These are phyloP conservation scores for Sarocladium brachiariae DNA, from an alignment of 2,329 filamentous ascomycete species.

Conservation along the genomic window DNA sequence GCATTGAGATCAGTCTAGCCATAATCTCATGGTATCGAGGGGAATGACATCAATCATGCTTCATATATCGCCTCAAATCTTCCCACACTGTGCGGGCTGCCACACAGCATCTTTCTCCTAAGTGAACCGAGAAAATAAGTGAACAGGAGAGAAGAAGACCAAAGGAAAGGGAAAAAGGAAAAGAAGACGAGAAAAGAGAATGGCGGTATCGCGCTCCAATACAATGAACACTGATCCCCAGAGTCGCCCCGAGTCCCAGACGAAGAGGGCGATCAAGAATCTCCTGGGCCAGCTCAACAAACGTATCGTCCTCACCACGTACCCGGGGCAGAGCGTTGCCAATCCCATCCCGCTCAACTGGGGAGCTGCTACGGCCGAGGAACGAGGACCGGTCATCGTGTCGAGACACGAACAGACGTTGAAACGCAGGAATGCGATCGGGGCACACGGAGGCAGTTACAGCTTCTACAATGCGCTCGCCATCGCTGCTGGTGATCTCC, in stretches of 20 bases:
- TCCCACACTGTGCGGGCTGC: background rate
- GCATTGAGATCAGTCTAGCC: background rate
- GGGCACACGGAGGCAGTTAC: conserved; percentile 17
- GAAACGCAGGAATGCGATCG: conserved; percentile 18
- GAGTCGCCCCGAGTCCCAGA: background rate
- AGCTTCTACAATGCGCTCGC: conserved; percentile 16
- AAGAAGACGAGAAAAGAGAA: background rate
- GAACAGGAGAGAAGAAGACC: background rate
- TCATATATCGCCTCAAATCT: background rate
- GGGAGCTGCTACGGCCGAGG: conserved; percentile 14
- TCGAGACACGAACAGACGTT: conserved; percentile 15
- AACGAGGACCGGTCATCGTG: conserved; percentile 18
- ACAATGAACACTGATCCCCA: background rate
- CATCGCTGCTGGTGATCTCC: conserved; percentile 15
- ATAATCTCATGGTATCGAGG: background rate
- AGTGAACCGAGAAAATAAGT: no score
- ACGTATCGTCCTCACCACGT: conserved; percentile 15
- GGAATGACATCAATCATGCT: background rate
- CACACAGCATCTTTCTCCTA: background rate
- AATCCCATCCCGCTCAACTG: conserved; percentile 17
- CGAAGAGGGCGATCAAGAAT: background rate
- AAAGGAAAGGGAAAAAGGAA: background rate
- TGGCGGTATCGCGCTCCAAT: background rate
- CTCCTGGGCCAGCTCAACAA: background rate
- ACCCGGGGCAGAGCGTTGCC: conserved; percentile 19